Conservation (phyloP, 495 filamentous ascomycete species). For the Aspergillus panamensis region DNA sequence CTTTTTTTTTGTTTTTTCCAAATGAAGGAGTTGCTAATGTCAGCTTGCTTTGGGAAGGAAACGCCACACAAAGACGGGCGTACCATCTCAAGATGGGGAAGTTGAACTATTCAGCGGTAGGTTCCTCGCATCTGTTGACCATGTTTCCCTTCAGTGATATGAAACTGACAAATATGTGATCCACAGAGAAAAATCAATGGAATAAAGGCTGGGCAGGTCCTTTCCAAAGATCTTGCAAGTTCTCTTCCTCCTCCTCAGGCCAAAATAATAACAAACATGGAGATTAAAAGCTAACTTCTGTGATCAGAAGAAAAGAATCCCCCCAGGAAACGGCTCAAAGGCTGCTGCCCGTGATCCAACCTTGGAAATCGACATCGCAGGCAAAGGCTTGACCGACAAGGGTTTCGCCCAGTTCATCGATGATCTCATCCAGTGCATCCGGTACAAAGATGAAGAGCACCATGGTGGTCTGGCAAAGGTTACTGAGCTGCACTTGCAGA, state of each 20-base stretch:
- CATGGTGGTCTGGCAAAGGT: conserved; percentile 33
- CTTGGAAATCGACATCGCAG: conserved; percentile 46
- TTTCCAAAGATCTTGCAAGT: conserved; percentile 45
- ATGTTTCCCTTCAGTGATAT: not conserved
- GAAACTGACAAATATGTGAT: not conserved
- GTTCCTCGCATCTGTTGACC: conserved; percentile 3
- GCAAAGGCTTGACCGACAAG: conserved; percentile 42
- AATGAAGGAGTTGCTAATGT: not conserved
- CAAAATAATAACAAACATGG: conserved; percentile 1
- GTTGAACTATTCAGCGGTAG: conserved; percentile 39
- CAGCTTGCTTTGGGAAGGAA: not conserved
- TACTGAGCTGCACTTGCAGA: conserved; percentile 44
- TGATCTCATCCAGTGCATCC: conserved; percentile 37
- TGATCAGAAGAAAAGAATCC: conserved; percentile 39
- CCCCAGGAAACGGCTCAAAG: conserved; percentile 30
- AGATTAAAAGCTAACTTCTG: conserved; percentile 6
- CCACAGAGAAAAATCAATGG: conserved; percentile 43
- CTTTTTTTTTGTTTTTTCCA: not conserved
- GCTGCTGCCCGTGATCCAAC: conserved; percentile 36
- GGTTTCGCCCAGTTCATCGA: conserved; percentile 41
- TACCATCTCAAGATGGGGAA: conserved; percentile 32
- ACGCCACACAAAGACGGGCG: not conserved
- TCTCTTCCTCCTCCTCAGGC: conserved; percentile 8
- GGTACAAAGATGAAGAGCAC: conserved; percentile 28
- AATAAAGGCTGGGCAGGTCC: conserved; percentile 40